Conservation (phyloP, 2,329 filamentous ascomycete genomes). For the Colletotrichum falcatum region DNA sequence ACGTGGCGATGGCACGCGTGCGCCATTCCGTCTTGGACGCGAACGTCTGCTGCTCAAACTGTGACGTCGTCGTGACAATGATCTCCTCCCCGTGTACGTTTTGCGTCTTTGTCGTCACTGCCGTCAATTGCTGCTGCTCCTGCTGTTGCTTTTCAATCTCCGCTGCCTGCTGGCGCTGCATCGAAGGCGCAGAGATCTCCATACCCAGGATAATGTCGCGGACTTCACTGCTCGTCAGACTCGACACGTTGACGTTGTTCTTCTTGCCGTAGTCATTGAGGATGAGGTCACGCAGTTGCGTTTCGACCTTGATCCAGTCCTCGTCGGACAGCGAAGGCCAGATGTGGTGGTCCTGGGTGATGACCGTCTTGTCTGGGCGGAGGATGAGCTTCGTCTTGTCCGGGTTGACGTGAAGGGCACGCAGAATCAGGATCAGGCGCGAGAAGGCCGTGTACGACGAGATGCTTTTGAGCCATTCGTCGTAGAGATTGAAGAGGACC, state of each 20-base stretch:
- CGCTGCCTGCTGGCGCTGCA: conserved; percentile 97
- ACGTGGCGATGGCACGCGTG: conserved; percentile 94
- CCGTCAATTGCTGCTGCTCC: conserved; percentile 95
- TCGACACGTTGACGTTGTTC: conserved; percentile 99
- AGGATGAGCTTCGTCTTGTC: conserved; percentile 98
- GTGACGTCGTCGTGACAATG: conserved; percentile 96
- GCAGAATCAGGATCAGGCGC: conserved; percentile 89
- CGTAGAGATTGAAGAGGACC: conserved; percentile 98
- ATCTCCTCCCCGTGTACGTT: conserved; percentile 98
- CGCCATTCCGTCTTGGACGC: conserved; percentile 99
- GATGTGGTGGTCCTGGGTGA: conserved; percentile 98
- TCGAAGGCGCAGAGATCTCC: conserved; percentile 97
- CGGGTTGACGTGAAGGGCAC: conserved; percentile 95
- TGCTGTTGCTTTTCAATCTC: conserved; percentile 99
- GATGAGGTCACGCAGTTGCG: conserved; percentile 93
- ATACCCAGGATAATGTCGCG: conserved; percentile 98
- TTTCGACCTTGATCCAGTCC: conserved; percentile 99
- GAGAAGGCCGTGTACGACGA: conserved; percentile 99
- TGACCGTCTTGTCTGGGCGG: conserved; percentile 96
- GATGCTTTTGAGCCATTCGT: conserved; percentile 98
- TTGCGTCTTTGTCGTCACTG: conserved; percentile 97
- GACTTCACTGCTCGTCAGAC: conserved; percentile 95
- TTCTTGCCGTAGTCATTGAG: conserved; percentile 99
- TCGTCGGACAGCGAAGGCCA: conserved; percentile 96
- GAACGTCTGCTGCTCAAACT: conserved; percentile 97